Conservation (phyloP, 2,329 filamentous ascomycete species). For the Colletotrichum eremochloae region DNA sequence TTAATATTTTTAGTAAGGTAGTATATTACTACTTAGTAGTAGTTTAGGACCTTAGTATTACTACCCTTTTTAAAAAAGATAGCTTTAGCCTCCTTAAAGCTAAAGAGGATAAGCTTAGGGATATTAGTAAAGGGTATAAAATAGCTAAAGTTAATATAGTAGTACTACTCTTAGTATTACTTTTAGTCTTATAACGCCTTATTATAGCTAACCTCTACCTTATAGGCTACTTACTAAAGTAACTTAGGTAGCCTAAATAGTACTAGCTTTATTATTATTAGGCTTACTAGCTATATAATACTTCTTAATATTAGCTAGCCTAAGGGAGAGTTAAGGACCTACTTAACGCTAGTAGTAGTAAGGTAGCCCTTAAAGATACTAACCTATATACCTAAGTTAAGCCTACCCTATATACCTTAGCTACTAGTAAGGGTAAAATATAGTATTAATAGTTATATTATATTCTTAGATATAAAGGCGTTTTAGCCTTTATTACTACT, state of each 20-base stretch:
- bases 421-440: background rate
- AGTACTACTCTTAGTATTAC: background rate
- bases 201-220: conserved; percentile 2
- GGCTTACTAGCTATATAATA: background rate
- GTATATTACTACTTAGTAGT: conserved; percentile 9
- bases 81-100: background rate
- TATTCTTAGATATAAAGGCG: background rate
- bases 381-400: background rate
- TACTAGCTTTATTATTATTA: background rate
- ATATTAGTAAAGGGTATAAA: conserved; percentile 2
- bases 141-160: background rate
- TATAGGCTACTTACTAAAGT: background rate
- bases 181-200: background rate
- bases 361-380: background rate
- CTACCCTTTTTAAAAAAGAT: background rate
- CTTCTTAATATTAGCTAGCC: conserved; percentile 5
- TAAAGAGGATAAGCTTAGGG: background rate
- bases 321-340: background rate
- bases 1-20: conserved; percentile 12
- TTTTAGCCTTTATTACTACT: background rate
- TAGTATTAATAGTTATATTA: conserved; percentile 4
- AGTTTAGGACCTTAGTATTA: conserved; percentile 5
- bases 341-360: conserved; percentile 3
- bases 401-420: background rate
- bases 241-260: too few species aligned